A percentile compares a stretch with the other conserved stretches of the same genome.
Conservation (phyloP, 129 eudicot genomes). For the Arctium minus region DNA sequence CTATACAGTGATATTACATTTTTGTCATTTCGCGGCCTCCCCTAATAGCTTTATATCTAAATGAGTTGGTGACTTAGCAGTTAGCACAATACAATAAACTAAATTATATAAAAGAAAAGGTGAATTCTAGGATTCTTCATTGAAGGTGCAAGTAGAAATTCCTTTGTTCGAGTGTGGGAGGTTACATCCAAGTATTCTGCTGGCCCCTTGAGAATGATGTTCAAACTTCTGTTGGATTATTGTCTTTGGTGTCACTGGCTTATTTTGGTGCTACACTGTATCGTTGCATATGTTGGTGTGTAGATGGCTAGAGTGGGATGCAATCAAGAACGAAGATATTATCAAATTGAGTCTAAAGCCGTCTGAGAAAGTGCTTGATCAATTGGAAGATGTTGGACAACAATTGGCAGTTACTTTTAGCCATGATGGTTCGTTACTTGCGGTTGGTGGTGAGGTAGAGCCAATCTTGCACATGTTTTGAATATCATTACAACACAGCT, state of each 20-base stretch:
- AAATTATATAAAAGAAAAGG: not conserved
- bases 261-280: not conserved
- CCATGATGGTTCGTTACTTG: slow-evolving; percentile 80
- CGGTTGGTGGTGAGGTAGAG: slow-evolving; percentile 93
- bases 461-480: slow-evolving; percentile 5
- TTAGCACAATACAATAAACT: not conserved
- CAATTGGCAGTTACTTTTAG: slow-evolving; percentile 73
- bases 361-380: slow-evolving; percentile 57
- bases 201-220: no score
- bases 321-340: slow-evolving; percentile 11
- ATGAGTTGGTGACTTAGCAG: not conserved
- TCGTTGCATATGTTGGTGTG: not conserved
- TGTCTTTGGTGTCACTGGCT: not conserved
- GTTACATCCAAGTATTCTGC: no score
- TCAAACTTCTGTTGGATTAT: no score
- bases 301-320: slow-evolving; percentile 79
- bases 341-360: slow-evolving; percentile 37
- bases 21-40: no score
- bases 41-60: no score
- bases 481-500: not conserved
- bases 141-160: not conserved
- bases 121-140: not conserved
- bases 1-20: slow-evolving; percentile 13
- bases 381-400: slow-evolving; percentile 74
- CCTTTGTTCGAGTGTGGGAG: not conserved